Conservation (phyloP, 768 basidiomycete species). For the Boletus rufocinnamomeus region DNA sequence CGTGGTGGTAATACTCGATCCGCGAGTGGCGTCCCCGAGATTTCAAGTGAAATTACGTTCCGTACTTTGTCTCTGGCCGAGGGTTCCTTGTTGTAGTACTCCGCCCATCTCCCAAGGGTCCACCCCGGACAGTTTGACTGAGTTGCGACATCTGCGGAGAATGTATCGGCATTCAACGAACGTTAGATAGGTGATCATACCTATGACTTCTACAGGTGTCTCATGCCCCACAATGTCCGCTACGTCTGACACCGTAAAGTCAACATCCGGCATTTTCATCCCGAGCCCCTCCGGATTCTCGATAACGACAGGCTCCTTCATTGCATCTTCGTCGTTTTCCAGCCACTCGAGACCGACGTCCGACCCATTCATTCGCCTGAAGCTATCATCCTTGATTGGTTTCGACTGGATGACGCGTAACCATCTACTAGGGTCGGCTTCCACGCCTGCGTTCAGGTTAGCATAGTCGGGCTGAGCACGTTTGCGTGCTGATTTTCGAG, state of each 20-base stretch:
- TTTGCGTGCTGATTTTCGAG: slow-evolving; percentile 81
- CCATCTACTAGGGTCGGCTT: slow-evolving; percentile 66
- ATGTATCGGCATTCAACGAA: slow-evolving; percentile 4
- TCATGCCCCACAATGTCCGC: slow-evolving; percentile 78
- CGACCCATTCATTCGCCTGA: slow-evolving; percentile 64
- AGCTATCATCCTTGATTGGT: slow-evolving; percentile 58
- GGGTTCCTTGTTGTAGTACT: slow-evolving; percentile 74
- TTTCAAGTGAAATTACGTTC: slow-evolving; percentile 95
- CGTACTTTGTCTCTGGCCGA: slow-evolving; percentile 79
- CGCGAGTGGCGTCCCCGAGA: slow-evolving; percentile 82
- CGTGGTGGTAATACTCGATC: slow-evolving; percentile 80
- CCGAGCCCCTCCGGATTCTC: slow-evolving; percentile 79
- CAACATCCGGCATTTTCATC: slow-evolving; percentile 80
- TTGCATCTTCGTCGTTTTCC: slow-evolving; percentile 65
- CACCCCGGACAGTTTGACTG: slow-evolving; percentile 86
- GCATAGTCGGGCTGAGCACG: slow-evolving; percentile 77
- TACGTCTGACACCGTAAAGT: slow-evolving; percentile 79
- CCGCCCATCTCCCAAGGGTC: slow-evolving; percentile 90
- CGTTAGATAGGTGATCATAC: slow-evolving; percentile 42
- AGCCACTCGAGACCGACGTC: slow-evolving; percentile 78
- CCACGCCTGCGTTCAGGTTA: slow-evolving; percentile 64
- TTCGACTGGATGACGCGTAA: slow-evolving; percentile 68
- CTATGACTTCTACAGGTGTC: slow-evolving; percentile 87
- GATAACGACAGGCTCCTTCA: slow-evolving; percentile 83
- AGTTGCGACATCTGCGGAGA: slow-evolving; percentile 72